phyloP scores from a whole-genome alignment of 768 basidiomycete species.

The Porphyrellus cyaneotinctus region DNA sequence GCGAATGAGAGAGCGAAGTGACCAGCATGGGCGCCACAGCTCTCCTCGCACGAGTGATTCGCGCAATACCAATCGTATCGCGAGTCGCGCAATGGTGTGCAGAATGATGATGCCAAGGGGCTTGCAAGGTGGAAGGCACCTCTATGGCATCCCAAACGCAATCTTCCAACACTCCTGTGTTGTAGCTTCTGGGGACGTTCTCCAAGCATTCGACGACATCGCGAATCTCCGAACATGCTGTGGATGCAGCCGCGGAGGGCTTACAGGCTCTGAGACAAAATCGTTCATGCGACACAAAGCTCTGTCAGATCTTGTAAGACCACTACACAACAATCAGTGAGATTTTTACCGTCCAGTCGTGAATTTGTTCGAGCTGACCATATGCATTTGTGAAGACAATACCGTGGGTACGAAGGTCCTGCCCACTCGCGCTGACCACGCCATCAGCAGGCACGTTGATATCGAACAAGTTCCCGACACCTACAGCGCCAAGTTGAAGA shows the following conservation, averaged over 20 bases:
- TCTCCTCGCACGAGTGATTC: constrained; percentile 28
- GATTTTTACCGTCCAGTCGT: constrained; percentile 64
- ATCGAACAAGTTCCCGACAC: constrained; percentile 59
- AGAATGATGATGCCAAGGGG: constrained; percentile 55
- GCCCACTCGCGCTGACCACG: constrained; percentile 51
- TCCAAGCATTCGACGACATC: constrained; percentile 55
- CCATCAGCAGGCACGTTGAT: constrained; percentile 63
- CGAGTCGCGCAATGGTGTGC: constrained; percentile 52
- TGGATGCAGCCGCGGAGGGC: constrained; percentile 44
- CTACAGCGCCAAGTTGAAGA: constrained; percentile 37
- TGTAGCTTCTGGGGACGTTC: constrained; percentile 57
- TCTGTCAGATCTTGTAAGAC: constrained; percentile 35
- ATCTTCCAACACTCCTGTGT: constrained; percentile 42
- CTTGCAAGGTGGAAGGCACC: constrained; percentile 59
- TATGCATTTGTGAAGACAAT: constrained; percentile 75
- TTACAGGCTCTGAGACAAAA: constrained; percentile 77
- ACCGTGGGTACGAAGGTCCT: constrained; percentile 60
- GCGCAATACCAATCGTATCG: constrained; percentile 49
- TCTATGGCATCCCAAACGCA: constrained; percentile 52
- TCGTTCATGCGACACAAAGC: constrained; percentile 53
- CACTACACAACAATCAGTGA: constrained; percentile 1
- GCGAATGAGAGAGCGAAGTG: not conserved
- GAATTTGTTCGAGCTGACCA: constrained; percentile 51
- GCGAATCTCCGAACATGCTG: constrained; percentile 58
- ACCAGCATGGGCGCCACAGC: constrained; percentile 12